Evolutionary conservation across 352 stramenopile genomes (phyloP).

Genomic region (Peronosclerospora sorghi): DNA sequence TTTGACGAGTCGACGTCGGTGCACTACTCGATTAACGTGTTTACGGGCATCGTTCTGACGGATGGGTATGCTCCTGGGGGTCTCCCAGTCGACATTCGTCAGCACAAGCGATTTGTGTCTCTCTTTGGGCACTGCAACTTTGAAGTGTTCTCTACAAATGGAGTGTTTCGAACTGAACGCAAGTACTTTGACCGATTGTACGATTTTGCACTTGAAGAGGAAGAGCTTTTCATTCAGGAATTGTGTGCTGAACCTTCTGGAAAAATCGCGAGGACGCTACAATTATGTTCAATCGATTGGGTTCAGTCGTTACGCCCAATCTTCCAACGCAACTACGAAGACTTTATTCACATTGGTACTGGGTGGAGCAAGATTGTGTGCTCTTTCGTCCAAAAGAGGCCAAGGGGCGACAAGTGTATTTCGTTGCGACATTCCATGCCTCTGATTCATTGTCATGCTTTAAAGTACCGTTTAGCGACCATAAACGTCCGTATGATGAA

Average conservation of each 20-base stretch:
- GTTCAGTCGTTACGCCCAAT: slow-evolving; percentile 3
- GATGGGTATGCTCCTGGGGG: slow-evolving; percentile 30
- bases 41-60: slow-evolving; percentile 28
- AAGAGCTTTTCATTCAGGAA: slow-evolving; percentile 29
- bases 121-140: slow-evolving; percentile 44
- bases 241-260: slow-evolving; percentile 1
- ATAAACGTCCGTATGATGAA: slow-evolving; percentile 1
- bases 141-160: slow-evolving; percentile 25
- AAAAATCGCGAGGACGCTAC: slow-evolving; percentile 12
- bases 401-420: slow-evolving; percentile 11
- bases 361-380: too few relatives aligned
- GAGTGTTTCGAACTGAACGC: slow-evolving; percentile 26
- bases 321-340: slow-evolving; percentile 19
- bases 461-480: slow-evolving; percentile 25
- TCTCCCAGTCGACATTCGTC: slow-evolving; percentile 26
- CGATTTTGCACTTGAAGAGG: slow-evolving; percentile 21
- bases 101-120: slow-evolving; percentile 16
- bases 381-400: too few relatives aligned
- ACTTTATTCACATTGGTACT: too few relatives aligned
- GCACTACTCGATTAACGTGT: slow-evolving; percentile 39
- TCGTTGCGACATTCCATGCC: slow-evolving; percentile 12
- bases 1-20: slow-evolving; percentile 6
- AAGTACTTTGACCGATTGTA: slow-evolving; percentile 30
- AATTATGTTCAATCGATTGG: slow-evolving; percentile 25
- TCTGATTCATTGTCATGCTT: slow-evolving; percentile 9